Evolutionary conservation across 2,329 filamentous ascomycete genomes (phyloP).

Genomic region (Teratosphaeria gauchensis): DNA sequence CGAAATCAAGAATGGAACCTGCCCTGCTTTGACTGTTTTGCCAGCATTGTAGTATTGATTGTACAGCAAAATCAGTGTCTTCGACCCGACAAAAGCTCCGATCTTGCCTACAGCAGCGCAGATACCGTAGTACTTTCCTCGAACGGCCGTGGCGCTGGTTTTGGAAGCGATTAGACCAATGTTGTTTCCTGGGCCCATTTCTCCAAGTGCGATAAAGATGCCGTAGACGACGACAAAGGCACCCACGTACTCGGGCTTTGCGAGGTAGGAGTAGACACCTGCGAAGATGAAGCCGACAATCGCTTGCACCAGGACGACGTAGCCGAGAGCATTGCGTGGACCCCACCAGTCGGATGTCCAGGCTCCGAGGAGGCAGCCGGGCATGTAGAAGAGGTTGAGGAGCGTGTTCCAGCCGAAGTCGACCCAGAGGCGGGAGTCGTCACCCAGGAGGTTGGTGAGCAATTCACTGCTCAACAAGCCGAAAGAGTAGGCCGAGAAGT

Average conservation of each 20-base stretch:
- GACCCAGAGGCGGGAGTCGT: slow-evolving; percentile 52
- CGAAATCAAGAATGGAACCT: slow-evolving; percentile 83
- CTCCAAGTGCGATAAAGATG: slow-evolving; percentile 66
- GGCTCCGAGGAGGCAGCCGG: slow-evolving; percentile 68
- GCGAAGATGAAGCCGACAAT: slow-evolving; percentile 84
- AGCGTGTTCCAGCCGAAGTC: slow-evolving; percentile 82
- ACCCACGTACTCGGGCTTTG: slow-evolving; percentile 55
- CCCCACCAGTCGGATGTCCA: slow-evolving; percentile 70
- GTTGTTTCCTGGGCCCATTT: slow-evolving; percentile 82
- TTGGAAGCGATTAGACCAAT: slow-evolving; percentile 82
- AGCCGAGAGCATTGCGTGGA: slow-evolving; percentile 61
- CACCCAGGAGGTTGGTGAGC: slow-evolving; percentile 4
- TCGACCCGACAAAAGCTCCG: slow-evolving; percentile 67
- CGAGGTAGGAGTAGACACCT: slow-evolving; percentile 63
- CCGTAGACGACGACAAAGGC: slow-evolving; percentile 72
- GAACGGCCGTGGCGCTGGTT: slow-evolving; percentile 62
- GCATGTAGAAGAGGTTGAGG: slow-evolving; percentile 69
- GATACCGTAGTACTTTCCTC: slow-evolving; percentile 64
- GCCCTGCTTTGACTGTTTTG: slow-evolving; percentile 46
- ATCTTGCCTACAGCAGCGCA: slow-evolving; percentile 67
- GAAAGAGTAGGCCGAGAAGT: slow-evolving; percentile 77
- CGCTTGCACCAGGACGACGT: slow-evolving; percentile 63
- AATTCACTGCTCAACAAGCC: slow-evolving; percentile 41
- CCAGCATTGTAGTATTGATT: slow-evolving; percentile 31
- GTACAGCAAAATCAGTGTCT: slow-evolving; percentile 6